Base-by-base conservation (phyloP, 495 filamentous ascomycete species). In the Daldinia grandis region DNA sequence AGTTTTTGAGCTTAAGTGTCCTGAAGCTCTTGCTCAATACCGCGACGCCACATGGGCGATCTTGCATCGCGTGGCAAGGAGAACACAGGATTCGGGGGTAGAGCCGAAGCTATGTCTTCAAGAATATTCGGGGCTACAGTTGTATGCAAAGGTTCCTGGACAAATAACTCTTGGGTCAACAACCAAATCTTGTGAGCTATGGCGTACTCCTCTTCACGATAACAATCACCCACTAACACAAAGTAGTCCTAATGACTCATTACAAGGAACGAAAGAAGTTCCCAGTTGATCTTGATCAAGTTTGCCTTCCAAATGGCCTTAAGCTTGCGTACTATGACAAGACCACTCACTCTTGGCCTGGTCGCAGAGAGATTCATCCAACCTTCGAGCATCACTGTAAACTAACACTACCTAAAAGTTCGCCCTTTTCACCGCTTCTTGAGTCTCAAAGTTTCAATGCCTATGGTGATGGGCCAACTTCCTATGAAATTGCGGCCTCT, bases 401-500 rank as follows among this genome's bases (percentile, higher is more conserved):
- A 1, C 50, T 84, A 2, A 25, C 55, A 1, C 49, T 85, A 7
- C 79, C 79, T 0, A 57, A 47, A 33, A 21, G 14, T 14, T 72
- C 78, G 0, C 76, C 80, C 0, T 78, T 83, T 21, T 75, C 69
- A 10, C 10, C 44, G 0, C 75, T 83, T 3, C 64, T 78, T 5
- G 33, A 65, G 24, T 64, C 58, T 15, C 61, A 5, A 30, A 65
- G 62, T 19, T 71, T 68, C 14, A 50, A 62, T n/a, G 56, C 44
- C 10, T 74, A 75, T 6, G 60, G 60, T 0, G 66, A 79, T 33
- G 82, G 81, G 9, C 85, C 80, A 24, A 83, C 84, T 12, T 87
- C 83, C 35, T 84, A 88, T 76, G 78, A 87, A 57, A 75, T 86
- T 5, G 77, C 89, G 17, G 87, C 86, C 4, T 83, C 76, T 35